Conservation (phyloP, 177 flowering plant genomes). For the Telopea speciosissima region DNA sequence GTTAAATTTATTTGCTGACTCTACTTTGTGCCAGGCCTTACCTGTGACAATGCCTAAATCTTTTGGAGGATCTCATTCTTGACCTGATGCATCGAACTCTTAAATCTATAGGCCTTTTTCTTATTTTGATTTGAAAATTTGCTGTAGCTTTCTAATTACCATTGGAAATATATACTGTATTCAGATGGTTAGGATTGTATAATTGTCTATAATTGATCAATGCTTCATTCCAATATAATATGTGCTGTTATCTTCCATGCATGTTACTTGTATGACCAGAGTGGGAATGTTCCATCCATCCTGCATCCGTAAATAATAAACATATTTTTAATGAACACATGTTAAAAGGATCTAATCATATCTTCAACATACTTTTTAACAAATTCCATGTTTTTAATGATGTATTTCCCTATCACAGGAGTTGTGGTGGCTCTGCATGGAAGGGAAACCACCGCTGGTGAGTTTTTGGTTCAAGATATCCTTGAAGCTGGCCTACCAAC, state of each 20-base stretch:
- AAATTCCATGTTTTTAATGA: conserved; percentile 4
- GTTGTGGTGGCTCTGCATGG: conserved; percentile 85
- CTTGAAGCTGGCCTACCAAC: conserved; percentile 88
- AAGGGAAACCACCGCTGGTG: conserved; percentile 73
- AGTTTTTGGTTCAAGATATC: conserved; percentile 73
- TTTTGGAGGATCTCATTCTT: neutral
- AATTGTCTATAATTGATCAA: neutral
- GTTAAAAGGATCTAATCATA: neutral
- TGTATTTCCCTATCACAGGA: conserved; percentile 35
- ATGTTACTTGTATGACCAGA: neutral
- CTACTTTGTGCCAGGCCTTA: neutral
- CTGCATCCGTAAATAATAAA: neutral
- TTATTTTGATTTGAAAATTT: neutral
- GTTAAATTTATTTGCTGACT: neutral
- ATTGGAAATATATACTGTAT: neutral
- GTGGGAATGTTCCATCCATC: neutral
- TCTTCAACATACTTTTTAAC: neutral
- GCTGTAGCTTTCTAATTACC: neutral
- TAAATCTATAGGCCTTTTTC: neutral
- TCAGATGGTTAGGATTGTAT: neutral
- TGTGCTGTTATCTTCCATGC: neutral
- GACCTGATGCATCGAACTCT: neutral
- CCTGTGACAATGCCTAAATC: neutral
- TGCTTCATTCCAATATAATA: neutral
- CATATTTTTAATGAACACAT: neutral